Evolutionary conservation across 2,329 filamentous ascomycete species (phyloP).

Genomic region (Aspergillus sp.): DNA sequence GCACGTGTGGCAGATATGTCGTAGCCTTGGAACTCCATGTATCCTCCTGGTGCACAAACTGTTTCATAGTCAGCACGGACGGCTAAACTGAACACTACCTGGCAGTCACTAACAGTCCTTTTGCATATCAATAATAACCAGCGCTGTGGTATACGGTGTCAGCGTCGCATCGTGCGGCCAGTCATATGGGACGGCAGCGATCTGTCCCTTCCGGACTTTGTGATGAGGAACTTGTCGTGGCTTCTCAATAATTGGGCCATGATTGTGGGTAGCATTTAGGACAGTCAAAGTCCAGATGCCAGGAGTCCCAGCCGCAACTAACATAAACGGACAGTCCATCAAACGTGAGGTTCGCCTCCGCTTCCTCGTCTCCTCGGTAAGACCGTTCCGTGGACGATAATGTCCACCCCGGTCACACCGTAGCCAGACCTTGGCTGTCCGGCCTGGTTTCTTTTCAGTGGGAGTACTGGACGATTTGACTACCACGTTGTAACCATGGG

Average conservation of each 20-base stretch:
- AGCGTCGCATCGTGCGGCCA: conserved; percentile 49
- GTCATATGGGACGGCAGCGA: conserved; percentile 43
- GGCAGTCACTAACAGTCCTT: conserved; percentile 42
- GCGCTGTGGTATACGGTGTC: conserved; percentile 45
- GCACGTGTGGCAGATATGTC: conserved; percentile 41
- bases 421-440: conserved; percentile 46
- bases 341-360: conserved; percentile 44
- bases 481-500: conserved; percentile 46
- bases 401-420: conserved; percentile 47
- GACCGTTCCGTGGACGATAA: conserved; percentile 45
- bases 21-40: conserved; percentile 47
- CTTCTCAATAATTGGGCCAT: conserved; percentile 43
- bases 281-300: conserved; percentile 47
- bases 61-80: conserved; percentile 10
- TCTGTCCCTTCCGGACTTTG: conserved; percentile 46
- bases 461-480: conserved; percentile 48
- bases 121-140: conserved; percentile 52
- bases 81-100: neutral
- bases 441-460: conserved; percentile 46
- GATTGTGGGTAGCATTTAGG: conserved; percentile 44
- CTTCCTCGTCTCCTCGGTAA: conserved; percentile 47
- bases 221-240: conserved; percentile 42
- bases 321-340: conserved; percentile 48
- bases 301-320: conserved; percentile 44
- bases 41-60: conserved; percentile 47